Conservation (phyloP, 2,329 filamentous ascomycete genomes). For the Venturia oleaginea region DNA sequence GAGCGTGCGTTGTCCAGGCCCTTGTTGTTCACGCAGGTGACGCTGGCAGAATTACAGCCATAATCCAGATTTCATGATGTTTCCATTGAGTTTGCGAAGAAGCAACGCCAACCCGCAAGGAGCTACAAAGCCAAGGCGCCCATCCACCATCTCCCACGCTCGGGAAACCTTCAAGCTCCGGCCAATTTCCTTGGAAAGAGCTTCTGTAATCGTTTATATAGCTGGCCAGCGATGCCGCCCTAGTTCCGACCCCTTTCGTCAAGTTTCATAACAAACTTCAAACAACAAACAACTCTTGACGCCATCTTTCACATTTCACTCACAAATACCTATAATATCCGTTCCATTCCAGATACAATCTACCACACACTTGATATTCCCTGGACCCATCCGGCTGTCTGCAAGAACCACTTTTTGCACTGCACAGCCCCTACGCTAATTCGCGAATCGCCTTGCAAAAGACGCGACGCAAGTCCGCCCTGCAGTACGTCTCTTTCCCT, state of each 20-base stretch:
- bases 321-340: background rate
- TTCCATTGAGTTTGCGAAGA: background rate
- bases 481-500: background rate
- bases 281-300: background rate
- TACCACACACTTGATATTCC: background rate
- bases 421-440: constrained; percentile 3
- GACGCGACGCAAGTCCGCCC: background rate
- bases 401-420: background rate
- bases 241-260: background rate
- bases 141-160: background rate
- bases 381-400: background rate
- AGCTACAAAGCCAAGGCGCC: background rate
- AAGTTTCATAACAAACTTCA: background rate
- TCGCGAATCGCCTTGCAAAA: background rate
- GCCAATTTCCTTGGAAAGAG: constrained; percentile 6
- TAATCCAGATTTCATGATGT: background rate
- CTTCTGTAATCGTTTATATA: constrained; percentile 6
- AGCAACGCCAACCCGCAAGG: background rate
- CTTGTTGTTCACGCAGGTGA: background rate
- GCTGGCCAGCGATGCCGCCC: background rate
- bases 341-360: background rate
- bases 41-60: background rate
- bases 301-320: background rate
- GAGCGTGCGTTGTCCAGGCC: background rate
- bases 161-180: background rate